Evolutionary conservation across 352 stramenopile species (phyloP), one percentile per base, ranked within the genome.

Genomic region (Thalassiosira hispida): DNA sequence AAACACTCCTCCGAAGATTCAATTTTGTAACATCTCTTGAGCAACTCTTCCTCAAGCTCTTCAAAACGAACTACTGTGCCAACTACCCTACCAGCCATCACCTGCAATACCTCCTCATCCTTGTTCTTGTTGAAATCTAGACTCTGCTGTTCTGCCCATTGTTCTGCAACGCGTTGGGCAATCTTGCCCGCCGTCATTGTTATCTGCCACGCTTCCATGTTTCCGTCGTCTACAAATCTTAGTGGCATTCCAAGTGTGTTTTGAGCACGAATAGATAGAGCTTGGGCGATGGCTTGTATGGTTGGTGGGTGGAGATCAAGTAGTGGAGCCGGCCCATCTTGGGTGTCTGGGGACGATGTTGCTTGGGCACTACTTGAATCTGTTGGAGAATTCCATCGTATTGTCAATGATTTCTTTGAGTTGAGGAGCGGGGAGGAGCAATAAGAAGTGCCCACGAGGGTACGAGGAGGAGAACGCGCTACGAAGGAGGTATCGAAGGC

Each of bases 151-250:
- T 38, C n/a, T 18, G 2, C 4, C 47, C 46, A 79, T 56, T 68
- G 38, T 33, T 80, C 70, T 14, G 59, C 70, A 40, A 18, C 22
- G 47, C 55, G 68, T 23, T 80, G 77, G 1, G 69, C 62, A 52
- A 84, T 68, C 25, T 79, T 84, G 12, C 77, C 77, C 2, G 63
- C 63, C 6, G 62, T 61, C 1, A 84, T 29, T 8, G 69, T 73
- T 16, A 84, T 38, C 31, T 84, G 46, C 77, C 77, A 84, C 23
- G 62, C 46, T 65, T 84, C 77, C 56, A 84, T 79, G 0, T 16
- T 46, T 29, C 57, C 70, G 53, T 84, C 44, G 12, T 79, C 77
- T 7, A 71, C 20, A 31, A 80, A 79, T 22, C 77, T 49, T 23
- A 84, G 47, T 16, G 49, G 77, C 69, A 77, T 76, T 7, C 57